Evolutionary conservation across 2,329 filamentous ascomycete genomes (phyloP), one percentile per base, ranked within the genome.

Genomic region (Colletotrichum sp.): DNA sequence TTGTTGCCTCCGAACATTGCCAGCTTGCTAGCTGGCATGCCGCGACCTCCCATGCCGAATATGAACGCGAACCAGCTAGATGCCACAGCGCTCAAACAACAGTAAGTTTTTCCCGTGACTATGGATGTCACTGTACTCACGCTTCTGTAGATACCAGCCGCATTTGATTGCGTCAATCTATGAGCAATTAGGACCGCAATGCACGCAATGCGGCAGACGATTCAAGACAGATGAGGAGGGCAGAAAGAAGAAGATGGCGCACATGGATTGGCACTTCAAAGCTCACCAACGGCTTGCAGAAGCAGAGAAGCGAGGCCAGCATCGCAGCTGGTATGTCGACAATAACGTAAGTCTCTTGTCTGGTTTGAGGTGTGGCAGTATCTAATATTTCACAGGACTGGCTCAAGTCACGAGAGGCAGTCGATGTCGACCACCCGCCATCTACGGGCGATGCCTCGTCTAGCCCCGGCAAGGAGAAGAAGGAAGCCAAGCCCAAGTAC

Each of bases 261-360:
- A 99, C 83, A 93, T 99, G 89, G 97, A 99, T 85, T 99, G 97
- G 97, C 97, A 99, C 85, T 99, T 99, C 87, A 93, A 94, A 72
- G 96, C 96, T 28, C 96, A 98, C 81, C 94, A 96, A 81, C 93
- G 96, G 62, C 95, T 98, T 85, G 93, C 93, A 4, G 96, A 99
- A 80, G 93, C 95, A 16, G 93, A 95, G 81, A 96, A 95, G 83
- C 92, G 95, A 77, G 96, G 95, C 36, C 95, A 98, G 80, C 96
- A 98, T 82, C 93, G 97, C 39, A 98, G 95, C 84, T 99, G 96
- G 95, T 98, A 98, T 83, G 93, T 98, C 65, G 95, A 98, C 81
- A 95, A 98, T 86, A 90, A 93, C 86, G 94, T 95, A 89, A 86
- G 92, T 82, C 44, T 26, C 44, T 36, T n/a, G n/a, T 16, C 24